Base-by-base conservation (phyloP, 106 monocot genomes). In the Apostasia shenzhenica region DNA sequence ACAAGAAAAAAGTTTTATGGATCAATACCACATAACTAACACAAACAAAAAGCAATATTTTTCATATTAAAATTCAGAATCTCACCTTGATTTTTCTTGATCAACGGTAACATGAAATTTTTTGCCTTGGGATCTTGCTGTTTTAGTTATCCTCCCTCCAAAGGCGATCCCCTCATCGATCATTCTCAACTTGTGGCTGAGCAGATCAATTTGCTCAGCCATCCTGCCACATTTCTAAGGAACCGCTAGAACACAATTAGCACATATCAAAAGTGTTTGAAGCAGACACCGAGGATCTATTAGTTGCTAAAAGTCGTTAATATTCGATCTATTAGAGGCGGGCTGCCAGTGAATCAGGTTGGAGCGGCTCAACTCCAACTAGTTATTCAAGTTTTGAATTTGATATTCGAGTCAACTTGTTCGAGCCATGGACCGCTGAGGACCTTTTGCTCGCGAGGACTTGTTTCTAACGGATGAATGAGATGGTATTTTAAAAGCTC, bases 31-130 rank as follows among this genome's bases (percentile, higher is more conserved):
- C 45, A 48, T 4, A 2, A 11, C n/a, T 54, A 40, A n/a, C 2
- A 48, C 42, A 61, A 61, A 41, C 39, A 1, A 2, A 46, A 13
- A 66, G 5, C 44, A 63, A 5, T 46, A 37, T 10, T 8, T 63
- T 63, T 8, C 2, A 64, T 26, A 26, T 26, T 26, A 48, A 14
- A 41, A 46, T 4, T n/a, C 38, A 61, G 7, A n/a, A 2, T 61
- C 38, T 5, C 82, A 81, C 44, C 97, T 80, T 1, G 92, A 93
- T 2, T 90, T 93, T 78, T 99, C 97, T 85, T 99, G 89, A 67
- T 99, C 87, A 8, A 99, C 48, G 0, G 97, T 84, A 57, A 99
- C 90, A 63, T 99, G 97, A 72, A 99, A 99, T 67, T 99, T 99
- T 70, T 78, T 78, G 60, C 97, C 92, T 63, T 93, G 89, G 2